These are phyloP conservation scores for Phaeosphaeriaceae sp. DNA, from an alignment of 2,329 filamentous ascomycete species.

Conservation along the genomic window DNA sequence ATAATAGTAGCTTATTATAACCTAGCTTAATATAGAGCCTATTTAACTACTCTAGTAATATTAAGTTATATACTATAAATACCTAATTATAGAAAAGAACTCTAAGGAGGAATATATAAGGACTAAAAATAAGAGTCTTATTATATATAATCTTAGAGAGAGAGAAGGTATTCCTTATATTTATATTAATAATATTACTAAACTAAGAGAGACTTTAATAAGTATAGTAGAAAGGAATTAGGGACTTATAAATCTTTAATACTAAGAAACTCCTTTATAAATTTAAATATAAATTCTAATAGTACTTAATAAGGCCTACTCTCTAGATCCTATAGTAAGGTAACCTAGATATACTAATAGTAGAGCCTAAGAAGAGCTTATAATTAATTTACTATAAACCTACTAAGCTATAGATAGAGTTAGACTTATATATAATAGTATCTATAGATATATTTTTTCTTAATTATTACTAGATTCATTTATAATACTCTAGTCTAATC, in stretches of 20 bases:
- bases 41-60: slow-evolving; percentile 44
- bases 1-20: slow-evolving; percentile 40
- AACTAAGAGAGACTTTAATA: not conserved
- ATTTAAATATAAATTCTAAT: slow-evolving; percentile 14
- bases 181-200: not conserved
- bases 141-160: slow-evolving; percentile 44
- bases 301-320: slow-evolving; percentile 10
- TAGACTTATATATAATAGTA: slow-evolving; percentile 21
- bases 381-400: slow-evolving; percentile 19
- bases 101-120: too few species aligned
- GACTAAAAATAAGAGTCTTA: slow-evolving; percentile 41
- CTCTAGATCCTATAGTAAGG: slow-evolving; percentile 8
- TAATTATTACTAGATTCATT: slow-evolving; percentile 23
- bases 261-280: slow-evolving; percentile 5
- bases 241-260: too few species aligned
- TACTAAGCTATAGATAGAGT: slow-evolving; percentile 22
- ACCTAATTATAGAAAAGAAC: slow-evolving; percentile 27
- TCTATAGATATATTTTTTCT: slow-evolving; percentile 18
- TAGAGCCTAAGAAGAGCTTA: slow-evolving; percentile 13
- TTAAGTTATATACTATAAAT: slow-evolving; percentile 34
- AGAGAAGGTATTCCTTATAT: slow-evolving; percentile 32
- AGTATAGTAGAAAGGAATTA: not conserved
- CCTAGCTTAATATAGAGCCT: slow-evolving; percentile 37
- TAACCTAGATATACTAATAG: slow-evolving; percentile 14
- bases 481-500: slow-evolving; percentile 23